Conservation (phyloP, 768 basidiomycete genomes). For the Suillus tomentosus region DNA sequence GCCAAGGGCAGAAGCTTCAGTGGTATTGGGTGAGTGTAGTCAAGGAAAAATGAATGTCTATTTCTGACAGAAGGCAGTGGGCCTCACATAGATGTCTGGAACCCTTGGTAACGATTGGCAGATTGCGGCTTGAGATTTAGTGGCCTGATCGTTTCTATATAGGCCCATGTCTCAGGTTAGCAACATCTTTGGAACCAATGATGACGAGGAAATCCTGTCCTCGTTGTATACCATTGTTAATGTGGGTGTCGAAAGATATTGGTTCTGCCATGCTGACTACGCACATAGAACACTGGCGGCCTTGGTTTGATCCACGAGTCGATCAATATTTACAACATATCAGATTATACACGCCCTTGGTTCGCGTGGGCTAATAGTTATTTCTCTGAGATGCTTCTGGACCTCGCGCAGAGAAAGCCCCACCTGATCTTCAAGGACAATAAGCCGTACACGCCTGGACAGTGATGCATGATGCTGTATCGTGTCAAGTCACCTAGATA, state of each 20-base stretch:
- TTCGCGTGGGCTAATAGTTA: constrained; percentile 87
- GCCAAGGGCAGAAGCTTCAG: constrained; percentile 62
- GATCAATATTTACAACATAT: constrained; percentile 57
- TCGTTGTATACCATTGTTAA: constrained; percentile 68
- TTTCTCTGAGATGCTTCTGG: constrained; percentile 81
- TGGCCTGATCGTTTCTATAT: not conserved
- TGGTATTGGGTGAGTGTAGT: constrained; percentile 62
- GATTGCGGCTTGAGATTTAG: not conserved
- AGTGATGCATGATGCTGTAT: constrained; percentile 32
- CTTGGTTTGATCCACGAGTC: constrained; percentile 82
- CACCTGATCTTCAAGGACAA: constrained; percentile 59
- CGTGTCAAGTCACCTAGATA: not conserved
- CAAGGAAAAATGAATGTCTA: not conserved
- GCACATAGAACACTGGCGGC: constrained; percentile 63
- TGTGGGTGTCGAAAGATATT: constrained; percentile 41
- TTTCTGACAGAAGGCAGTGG: constrained; percentile 46
- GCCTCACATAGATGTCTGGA: constrained; percentile 71
- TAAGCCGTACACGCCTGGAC: constrained; percentile 58
- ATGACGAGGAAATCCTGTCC: constrained; percentile 66
- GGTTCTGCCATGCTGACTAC: constrained; percentile 6
- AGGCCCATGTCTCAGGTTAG: constrained; percentile 84
- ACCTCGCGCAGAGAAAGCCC: constrained; percentile 74
- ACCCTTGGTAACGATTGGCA: constrained; percentile 55
- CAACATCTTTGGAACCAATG: constrained; percentile 71
- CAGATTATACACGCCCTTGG: constrained; percentile 70